Base-by-base conservation (phyloP, 148 eudicot species). In the Amaranthus cruentus region DNA sequence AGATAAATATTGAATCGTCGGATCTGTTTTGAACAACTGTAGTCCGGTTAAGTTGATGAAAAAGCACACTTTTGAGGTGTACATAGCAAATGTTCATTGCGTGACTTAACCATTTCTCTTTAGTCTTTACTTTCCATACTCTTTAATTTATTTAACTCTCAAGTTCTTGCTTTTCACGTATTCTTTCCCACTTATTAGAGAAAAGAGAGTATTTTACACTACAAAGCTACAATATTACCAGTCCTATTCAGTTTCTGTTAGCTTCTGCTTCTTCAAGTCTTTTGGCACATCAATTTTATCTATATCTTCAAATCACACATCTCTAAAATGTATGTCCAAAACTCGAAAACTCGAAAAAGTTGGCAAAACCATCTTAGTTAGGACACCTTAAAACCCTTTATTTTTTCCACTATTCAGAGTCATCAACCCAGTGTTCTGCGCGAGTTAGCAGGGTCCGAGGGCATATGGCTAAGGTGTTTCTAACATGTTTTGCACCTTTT, bases 141-240 rank as follows among this genome's bases (percentile, higher is more conserved):
- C 42, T 72, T 28, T 18, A 10, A 44, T 64, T 18, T 0, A 14
- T 50, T 71, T 28, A 21, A 7, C 69, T 64, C 47, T 57, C 7
- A 82, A 62, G 18, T 73, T 79, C 69, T 79, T 68, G 7, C 38
- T 55, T 54, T 76, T 72, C 78, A 79, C 80, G 85, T 79, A 57
- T 75, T 60, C 69, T 48, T 72, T 72, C 68, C 53, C 77, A 69
- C 77, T 73, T 63, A 68, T 64, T 69, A 72, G 68, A 79, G 81
- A 50, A 71, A 77, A 83, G 66, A 72, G 79, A 77, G 77, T 80
- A 80, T 65, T 80, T 80, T 80, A 71, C 76, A 80, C 81, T 74
- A 54, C 83, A 80, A 80, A 80, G 79, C 72, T 72, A 74, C 65
- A 38, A 21, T 78, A 61, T 81, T 38, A 75, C 18, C 75, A 70